Conservation (phyloP, 2,329 filamentous ascomycete species). For the Chlorencoelia australis region DNA sequence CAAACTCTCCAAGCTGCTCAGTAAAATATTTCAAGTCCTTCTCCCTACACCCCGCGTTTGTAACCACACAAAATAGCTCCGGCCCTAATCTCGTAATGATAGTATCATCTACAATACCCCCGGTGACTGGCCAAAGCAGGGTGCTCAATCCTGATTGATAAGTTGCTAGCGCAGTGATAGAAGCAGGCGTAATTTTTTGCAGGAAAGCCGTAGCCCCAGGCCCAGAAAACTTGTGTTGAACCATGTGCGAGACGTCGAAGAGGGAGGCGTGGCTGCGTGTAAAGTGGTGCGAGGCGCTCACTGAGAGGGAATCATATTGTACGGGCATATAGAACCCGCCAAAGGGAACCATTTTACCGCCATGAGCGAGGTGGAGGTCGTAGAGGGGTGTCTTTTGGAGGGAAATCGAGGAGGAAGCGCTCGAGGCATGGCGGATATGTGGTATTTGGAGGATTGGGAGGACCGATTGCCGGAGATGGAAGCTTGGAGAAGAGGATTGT, state of each 20-base stretch:
- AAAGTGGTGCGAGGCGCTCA: conserved; percentile 80
- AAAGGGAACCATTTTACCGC: conserved; percentile 95
- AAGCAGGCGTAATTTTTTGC: conserved; percentile 72
- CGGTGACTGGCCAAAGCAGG: conserved; percentile 66
- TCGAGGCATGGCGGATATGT: conserved; percentile 15
- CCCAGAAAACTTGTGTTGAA: conserved; percentile 76
- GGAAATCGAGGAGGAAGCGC: conserved; percentile 14
- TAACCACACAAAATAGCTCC: conserved; percentile 82
- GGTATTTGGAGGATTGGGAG: conserved; percentile 1
- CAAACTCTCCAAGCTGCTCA: conserved; percentile 54
- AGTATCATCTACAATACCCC: conserved; percentile 91
- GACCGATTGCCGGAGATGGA: conserved; percentile 4
- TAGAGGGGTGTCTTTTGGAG: conserved; percentile 64
- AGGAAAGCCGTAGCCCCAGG: conserved; percentile 73
- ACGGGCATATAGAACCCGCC: conserved; percentile 90
- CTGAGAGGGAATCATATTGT: conserved; percentile 68
- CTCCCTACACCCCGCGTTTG: conserved; percentile 83
- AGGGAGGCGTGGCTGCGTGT: conserved; percentile 80
- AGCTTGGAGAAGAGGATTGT: conserved; percentile 3
- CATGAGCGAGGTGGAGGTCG: conserved; percentile 65
- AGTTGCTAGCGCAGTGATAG: conserved; percentile 50
- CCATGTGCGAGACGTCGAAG: conserved; percentile 97
- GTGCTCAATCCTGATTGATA: conserved; percentile 77
- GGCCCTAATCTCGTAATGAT: conserved; percentile 73
- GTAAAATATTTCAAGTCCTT: conserved; percentile 76